These are phyloP conservation scores for Kernera saxatilis DNA, from an alignment of 345 rosid species.

Conservation along the genomic window DNA sequence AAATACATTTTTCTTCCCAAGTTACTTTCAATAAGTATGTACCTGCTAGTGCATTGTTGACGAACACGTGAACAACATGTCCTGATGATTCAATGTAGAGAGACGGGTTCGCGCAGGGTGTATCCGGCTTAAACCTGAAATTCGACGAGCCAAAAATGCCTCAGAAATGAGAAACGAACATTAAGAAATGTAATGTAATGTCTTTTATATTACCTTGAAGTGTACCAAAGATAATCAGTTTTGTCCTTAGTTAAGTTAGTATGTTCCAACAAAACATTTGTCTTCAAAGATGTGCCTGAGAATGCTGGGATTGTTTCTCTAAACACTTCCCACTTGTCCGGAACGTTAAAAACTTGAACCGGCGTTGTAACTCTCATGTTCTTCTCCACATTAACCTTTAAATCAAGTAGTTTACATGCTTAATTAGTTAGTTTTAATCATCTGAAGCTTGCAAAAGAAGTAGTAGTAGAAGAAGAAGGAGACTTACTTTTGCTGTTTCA, in stretches of 20 bases:
- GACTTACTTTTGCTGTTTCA: constrained; percentile 68
- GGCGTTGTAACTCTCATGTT: constrained; percentile 39
- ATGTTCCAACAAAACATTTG: constrained; percentile 56
- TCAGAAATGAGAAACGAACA: neutral
- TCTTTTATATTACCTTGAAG: constrained; percentile 45
- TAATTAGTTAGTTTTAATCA: neutral
- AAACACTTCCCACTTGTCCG: constrained; percentile 48
- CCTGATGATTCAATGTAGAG: constrained; percentile 56
- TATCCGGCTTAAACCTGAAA: constrained; percentile 45
- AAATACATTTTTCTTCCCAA: neutral
- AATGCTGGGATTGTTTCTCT: constrained; percentile 51
- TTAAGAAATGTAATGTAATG: neutral
- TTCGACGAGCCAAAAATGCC: neutral
- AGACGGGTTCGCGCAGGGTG: constrained; percentile 49
- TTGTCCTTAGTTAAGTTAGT: constrained; percentile 65
- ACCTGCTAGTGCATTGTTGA: constrained; percentile 52
- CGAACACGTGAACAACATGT: constrained; percentile 64
- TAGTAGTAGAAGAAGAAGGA: neutral
- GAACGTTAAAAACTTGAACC: constrained; percentile 25
- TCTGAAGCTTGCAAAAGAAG: neutral
- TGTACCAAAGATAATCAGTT: constrained; percentile 89
- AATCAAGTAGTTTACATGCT: neutral
- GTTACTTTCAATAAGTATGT: neutral
- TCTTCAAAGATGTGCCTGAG: constrained; percentile 39
- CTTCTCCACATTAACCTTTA: constrained; percentile 44